Percentiles rank a stretch among this genome's conserved stretches.
Evolutionary conservation across 306 rosid species (phyloP).

Genomic region (Castanospermum australe): DNA sequence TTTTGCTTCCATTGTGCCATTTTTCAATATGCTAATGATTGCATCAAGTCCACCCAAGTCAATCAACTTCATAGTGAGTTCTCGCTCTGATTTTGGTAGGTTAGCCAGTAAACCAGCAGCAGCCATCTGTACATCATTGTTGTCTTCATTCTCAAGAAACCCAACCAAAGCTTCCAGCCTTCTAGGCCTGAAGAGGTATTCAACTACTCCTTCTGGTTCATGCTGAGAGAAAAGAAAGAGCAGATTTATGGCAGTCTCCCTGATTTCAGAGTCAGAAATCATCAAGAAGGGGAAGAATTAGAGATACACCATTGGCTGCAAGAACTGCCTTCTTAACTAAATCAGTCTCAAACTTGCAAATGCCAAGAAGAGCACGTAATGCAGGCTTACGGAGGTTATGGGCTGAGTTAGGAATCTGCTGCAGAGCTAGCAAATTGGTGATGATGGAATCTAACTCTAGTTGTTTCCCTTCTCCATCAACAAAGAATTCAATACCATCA

Average conservation of each 20-base stretch:
- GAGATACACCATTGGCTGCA: slow-evolving; percentile 60
- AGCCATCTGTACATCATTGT: slow-evolving; percentile 69
- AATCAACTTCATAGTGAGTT: slow-evolving; percentile 57
- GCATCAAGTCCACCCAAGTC: slow-evolving; percentile 72
- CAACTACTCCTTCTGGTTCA: slow-evolving; percentile 77
- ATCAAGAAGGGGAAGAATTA: slow-evolving; percentile 75
- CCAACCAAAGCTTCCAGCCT: slow-evolving; percentile 88
- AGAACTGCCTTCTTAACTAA: slow-evolving; percentile 75
- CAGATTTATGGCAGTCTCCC: slow-evolving; percentile 63
- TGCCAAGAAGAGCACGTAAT: slow-evolving; percentile 62
- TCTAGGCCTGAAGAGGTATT: slow-evolving; percentile 81
- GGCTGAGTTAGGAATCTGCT: slow-evolving; percentile 43
- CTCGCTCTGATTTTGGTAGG: slow-evolving; percentile 70
- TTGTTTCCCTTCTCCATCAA: slow-evolving; percentile 62
- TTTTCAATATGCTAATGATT: slow-evolving; percentile 57
- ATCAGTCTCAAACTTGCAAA: slow-evolving; percentile 73
- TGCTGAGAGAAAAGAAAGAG: slow-evolving; percentile 85
- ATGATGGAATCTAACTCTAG: slow-evolving; percentile 68
- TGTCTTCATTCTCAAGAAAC: slow-evolving; percentile 62
- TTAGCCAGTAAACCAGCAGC: slow-evolving; percentile 85
- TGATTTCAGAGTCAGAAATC: slow-evolving; percentile 64
- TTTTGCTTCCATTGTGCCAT: slow-evolving; percentile 69
- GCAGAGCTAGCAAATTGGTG: slow-evolving; percentile 52
- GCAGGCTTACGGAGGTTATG: slow-evolving; percentile 59
- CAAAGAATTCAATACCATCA: slow-evolving; percentile 56